Evolutionary conservation across 129 eudicot genomes (phyloP), one percentile per base, ranked within the genome.

Genomic region (Ambrosia artemisiifolia): DNA sequence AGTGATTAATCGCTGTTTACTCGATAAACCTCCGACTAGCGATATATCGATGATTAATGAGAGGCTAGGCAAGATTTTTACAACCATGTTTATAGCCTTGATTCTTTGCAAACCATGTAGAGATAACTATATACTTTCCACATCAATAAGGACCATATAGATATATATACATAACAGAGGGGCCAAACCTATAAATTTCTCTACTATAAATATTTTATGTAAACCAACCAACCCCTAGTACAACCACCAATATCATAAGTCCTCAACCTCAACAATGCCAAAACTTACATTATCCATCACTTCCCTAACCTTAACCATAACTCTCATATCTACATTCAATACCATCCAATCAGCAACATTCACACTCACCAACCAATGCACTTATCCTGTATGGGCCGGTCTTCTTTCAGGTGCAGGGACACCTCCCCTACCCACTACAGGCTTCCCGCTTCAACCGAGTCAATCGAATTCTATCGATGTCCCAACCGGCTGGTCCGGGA

Each of bases 401-500:
- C 77, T 78, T 40, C 82, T 78, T 43, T 78, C 82, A 49, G 82
- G 82, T 32, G 82, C 82, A 30, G 82, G 82, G 40, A 63, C 82
- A 6, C 66, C 82, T 9, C 82, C 77, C 1, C 65, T 70, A 3
- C 82, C 82, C 40, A 73, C 77, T n/a, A 78, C 83, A 19, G 83
- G 83, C 13, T 74, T 82, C 43, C 77, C 69, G 11, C 79, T 82
- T 12, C 63, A 67, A 55, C 49, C 79, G 0, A 64, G 75, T 20
- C 69, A 74, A 56, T 73, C 86, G 13, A 73, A 38, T 2, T 43
- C 77, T 5, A 17, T 82, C 20, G 2, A 32, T 11, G 11, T 74
- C 19, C 83, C 86, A n/a, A 30, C 74, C 7, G 4, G 17, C 44
- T 82, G 86, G 86, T 78, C 83, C 8, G 86, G 86, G 14, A 70